These are phyloP conservation scores for Saccharomycopsis babjevae DNA, from an alignment of 805 yeast genomes.

Conservation along the genomic window DNA sequence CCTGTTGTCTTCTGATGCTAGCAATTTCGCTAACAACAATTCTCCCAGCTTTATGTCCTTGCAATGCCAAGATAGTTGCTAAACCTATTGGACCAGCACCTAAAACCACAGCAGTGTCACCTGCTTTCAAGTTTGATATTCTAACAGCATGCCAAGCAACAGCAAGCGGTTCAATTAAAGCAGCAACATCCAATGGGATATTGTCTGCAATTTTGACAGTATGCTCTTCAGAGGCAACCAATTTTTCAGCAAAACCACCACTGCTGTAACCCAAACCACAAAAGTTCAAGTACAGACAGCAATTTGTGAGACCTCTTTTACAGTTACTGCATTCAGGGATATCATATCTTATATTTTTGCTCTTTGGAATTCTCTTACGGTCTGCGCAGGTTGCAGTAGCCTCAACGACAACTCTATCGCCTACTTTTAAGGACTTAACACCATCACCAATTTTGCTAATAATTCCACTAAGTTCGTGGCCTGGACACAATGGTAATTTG, in stretches of 20 bases:
- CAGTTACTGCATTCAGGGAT: constrained; percentile 38
- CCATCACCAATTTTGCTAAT: constrained; percentile 35
- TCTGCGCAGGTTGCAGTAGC: constrained; percentile 52
- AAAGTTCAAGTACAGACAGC: constrained; percentile 39
- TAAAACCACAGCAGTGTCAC: constrained; percentile 38
- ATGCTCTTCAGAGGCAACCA: constrained; percentile 33
- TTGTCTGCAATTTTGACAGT: constrained; percentile 33
- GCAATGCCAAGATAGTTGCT: constrained; percentile 39
- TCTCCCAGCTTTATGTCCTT: constrained; percentile 33
- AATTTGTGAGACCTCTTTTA: constrained; percentile 38
- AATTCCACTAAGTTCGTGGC: constrained; percentile 45
- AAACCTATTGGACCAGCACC: constrained; percentile 51
- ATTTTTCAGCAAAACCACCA: constrained; percentile 45
- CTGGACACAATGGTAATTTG: constrained; percentile 37
- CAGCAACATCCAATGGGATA: constrained; percentile 36
- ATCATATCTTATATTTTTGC: constrained; percentile 22
- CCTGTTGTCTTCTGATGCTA: constrained; percentile 31
- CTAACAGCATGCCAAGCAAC: constrained; percentile 53
- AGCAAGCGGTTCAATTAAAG: constrained; percentile 47
- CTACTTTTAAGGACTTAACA: constrained; percentile 35
- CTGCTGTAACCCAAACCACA: constrained; percentile 47
- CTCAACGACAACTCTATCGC: constrained; percentile 55
- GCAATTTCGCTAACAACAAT: constrained; percentile 46
- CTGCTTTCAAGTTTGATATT: constrained; percentile 30
- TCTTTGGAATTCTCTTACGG: constrained; percentile 30